Conservation (phyloP, 345 rosid genomes). For the Noccaea caerulescens region DNA sequence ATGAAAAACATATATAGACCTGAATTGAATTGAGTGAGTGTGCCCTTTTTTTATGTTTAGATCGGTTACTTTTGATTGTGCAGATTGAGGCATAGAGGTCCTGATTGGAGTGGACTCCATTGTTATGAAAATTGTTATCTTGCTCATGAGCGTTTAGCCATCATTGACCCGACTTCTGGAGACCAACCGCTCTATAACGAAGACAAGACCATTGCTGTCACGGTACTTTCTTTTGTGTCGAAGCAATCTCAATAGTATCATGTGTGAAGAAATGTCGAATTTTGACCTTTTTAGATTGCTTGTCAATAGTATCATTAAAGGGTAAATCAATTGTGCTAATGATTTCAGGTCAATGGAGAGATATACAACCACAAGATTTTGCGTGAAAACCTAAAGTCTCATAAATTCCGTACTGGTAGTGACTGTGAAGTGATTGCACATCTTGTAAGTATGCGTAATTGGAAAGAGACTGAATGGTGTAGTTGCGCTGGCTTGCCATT, state of each 20-base stretch:
- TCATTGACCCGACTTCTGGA: conserved; percentile 80
- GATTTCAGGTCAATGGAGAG: conserved; percentile 74
- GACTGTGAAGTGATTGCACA: conserved; percentile 92
- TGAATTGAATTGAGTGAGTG: background rate
- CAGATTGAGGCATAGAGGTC: conserved; percentile 78
- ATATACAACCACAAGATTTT: conserved; percentile 73
- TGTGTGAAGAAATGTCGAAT: background rate
- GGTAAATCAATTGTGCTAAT: background rate
- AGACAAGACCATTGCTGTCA: conserved; percentile 71
- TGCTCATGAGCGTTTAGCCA: conserved; percentile 79
- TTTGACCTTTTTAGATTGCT: background rate
- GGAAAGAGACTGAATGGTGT: background rate
- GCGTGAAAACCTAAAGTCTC: conserved; percentile 60
- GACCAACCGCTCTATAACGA: conserved; percentile 86
- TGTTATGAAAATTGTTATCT: conserved; percentile 66
- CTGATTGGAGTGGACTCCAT: conserved; percentile 83
- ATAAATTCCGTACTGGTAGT: conserved; percentile 73
- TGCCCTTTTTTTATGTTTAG: conserved; percentile 5
- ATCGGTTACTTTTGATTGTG: conserved; percentile 29
- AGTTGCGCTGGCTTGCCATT: background rate
- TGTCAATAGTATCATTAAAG: background rate
- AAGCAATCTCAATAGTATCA: background rate
- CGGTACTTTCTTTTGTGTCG: conserved; percentile 47
- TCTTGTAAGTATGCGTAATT: conserved; percentile 57
- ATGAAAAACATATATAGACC: background rate